phyloP scores from a whole-genome alignment of 2,329 filamentous ascomycete genomes.

The Lecanosticta acicola region DNA sequence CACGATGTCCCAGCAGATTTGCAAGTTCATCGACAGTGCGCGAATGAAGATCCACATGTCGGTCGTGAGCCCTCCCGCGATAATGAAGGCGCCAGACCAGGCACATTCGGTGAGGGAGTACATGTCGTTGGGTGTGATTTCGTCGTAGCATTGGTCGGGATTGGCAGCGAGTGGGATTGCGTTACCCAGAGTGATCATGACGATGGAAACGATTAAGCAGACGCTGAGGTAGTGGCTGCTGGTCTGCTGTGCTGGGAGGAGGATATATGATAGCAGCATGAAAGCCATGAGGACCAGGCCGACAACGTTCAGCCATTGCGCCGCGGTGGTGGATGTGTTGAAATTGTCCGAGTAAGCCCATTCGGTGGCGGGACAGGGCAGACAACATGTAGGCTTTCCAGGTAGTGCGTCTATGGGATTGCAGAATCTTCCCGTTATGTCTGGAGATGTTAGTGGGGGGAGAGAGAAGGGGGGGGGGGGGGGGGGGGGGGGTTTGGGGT shows the following conservation, averaged over 20 bases:
- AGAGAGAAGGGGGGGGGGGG: no score
- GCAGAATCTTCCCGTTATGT: constrained; percentile 54
- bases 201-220: constrained; percentile 69
- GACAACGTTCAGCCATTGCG: constrained; percentile 78
- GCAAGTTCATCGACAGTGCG: constrained; percentile 85
- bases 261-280: constrained; percentile 70
- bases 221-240: constrained; percentile 90
- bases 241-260: constrained; percentile 81
- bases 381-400: constrained; percentile 62
- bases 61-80: constrained; percentile 78
- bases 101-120: constrained; percentile 73
- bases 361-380: constrained; percentile 82
- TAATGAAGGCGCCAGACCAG: constrained; percentile 77
- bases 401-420: constrained; percentile 40
- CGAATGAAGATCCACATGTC: constrained; percentile 89
- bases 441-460: constrained; percentile 38
- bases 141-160: constrained; percentile 77
- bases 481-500: neutral
- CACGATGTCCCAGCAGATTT: constrained; percentile 90
- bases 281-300: constrained; percentile 68
- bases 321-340: constrained; percentile 53
- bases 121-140: constrained; percentile 93
- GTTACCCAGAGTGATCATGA: constrained; percentile 85
- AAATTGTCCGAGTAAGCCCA: constrained; percentile 63
- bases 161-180: constrained; percentile 76